Percentiles rank a stretch among this genome's conserved stretches.
These are phyloP conservation scores for Papilionanthe hybrid DNA, from an alignment of 116 monocot genomes.

Conservation along the genomic window DNA sequence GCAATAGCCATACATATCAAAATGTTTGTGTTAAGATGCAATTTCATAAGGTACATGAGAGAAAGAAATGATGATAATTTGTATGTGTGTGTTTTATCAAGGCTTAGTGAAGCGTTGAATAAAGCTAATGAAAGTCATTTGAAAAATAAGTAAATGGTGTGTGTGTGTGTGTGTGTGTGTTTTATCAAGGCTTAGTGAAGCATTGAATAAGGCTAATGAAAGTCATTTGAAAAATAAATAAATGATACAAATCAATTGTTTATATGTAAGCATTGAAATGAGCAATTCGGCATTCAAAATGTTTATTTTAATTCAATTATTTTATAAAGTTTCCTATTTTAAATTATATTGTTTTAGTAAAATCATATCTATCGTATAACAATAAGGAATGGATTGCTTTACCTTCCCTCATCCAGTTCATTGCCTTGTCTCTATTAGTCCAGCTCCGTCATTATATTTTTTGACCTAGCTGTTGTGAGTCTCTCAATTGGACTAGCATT, in stretches of 20 bases:
- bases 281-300: background rate
- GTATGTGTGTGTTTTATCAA: background rate
- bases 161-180: no score
- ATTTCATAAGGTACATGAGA: background rate
- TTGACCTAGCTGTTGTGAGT: background rate
- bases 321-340: background rate
- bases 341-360: background rate
- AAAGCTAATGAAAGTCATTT: slow-evolving; percentile 1
- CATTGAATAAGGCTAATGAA: no score
- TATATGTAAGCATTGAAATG: background rate
- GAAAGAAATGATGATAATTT: background rate
- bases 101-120: background rate
- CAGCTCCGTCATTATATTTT: background rate
- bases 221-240: background rate
- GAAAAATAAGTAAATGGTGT: background rate
- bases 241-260: background rate
- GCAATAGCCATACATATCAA: slow-evolving; percentile 6
- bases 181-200: no score
- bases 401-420: background rate
- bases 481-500: background rate
- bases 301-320: background rate
- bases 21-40: background rate
- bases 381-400: background rate
- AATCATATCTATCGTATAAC: background rate
- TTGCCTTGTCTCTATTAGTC: background rate